phyloP scores from a whole-genome alignment of 2,329 filamentous ascomycete species.

The Passalora sequoiae region DNA sequence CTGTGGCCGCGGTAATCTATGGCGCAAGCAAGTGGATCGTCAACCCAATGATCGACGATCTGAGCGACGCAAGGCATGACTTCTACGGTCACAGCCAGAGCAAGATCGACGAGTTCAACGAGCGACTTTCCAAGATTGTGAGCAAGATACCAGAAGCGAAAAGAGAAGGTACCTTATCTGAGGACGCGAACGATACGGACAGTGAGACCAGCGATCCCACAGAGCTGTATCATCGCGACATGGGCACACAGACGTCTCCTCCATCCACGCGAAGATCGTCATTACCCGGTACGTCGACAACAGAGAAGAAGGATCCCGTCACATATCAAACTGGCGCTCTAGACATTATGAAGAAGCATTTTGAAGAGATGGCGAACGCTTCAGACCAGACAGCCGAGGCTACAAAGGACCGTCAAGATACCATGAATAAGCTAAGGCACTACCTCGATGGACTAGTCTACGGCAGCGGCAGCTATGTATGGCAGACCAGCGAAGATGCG shows the following conservation, averaged over 20 bases:
- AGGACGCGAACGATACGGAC: slow-evolving; percentile 44
- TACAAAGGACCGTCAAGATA: slow-evolving; percentile 47
- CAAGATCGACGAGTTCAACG: slow-evolving; percentile 53
- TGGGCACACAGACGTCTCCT: slow-evolving; percentile 69
- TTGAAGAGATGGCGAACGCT: slow-evolving; percentile 47
- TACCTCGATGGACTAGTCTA: slow-evolving; percentile 61
- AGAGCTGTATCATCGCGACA: slow-evolving; percentile 75
- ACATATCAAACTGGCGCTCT: slow-evolving; percentile 33
- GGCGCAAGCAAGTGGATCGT: slow-evolving; percentile 66
- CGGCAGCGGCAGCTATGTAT: slow-evolving; percentile 19
- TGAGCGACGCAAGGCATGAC: slow-evolving; percentile 54
- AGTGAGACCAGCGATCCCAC: slow-evolving; percentile 58
- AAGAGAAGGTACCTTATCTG: slow-evolving; percentile 24
- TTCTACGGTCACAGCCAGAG: slow-evolving; percentile 49
- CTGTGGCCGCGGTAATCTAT: slow-evolving; percentile 57
- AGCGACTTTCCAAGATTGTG: slow-evolving; percentile 42
- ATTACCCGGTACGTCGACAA: slow-evolving; percentile 14
- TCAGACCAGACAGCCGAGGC: slow-evolving; percentile 51
- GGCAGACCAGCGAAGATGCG: slow-evolving; percentile 34
- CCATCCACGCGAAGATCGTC: slow-evolving; percentile 41
- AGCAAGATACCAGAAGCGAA: slow-evolving; percentile 24
- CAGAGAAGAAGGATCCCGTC: slow-evolving; percentile 23
- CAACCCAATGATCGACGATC: slow-evolving; percentile 53
- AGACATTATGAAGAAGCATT: slow-evolving; percentile 48
- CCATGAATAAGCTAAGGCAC: slow-evolving; percentile 53